Conservation (phyloP, 257 asterid genomes). For the Ophiorrhiza pumila region DNA sequence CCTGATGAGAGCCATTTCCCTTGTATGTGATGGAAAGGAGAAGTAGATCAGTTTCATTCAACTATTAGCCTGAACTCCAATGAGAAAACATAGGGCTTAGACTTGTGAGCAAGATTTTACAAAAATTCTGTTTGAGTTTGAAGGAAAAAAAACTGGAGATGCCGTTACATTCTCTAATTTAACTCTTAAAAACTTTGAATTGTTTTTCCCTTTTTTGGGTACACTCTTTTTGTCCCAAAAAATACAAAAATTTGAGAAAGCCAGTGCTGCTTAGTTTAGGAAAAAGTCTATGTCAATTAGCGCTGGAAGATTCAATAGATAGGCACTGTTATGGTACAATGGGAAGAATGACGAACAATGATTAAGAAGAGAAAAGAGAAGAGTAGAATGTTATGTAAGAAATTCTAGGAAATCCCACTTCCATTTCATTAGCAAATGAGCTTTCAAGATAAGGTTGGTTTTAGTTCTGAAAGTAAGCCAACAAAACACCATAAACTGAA, state of each 20-base stretch:
- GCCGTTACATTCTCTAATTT: background rate
- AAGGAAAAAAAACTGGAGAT: background rate
- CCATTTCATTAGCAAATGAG: no score
- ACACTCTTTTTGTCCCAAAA: background rate
- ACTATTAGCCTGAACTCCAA: background rate
- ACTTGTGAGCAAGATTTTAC: background rate
- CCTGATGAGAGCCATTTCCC: background rate
- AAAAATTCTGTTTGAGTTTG: background rate
- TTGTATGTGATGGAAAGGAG: background rate
- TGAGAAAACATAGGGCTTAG: background rate
- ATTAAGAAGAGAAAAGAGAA: no score
- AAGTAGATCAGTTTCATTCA: background rate
- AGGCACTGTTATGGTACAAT: background rate
- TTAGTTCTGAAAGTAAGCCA: no score
- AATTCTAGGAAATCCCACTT: no score
- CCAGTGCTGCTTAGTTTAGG: no score
- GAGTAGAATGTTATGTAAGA: no score
- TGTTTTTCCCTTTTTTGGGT: background rate
- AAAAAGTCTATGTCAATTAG: no score
- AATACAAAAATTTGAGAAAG: no score
- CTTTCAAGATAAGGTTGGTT: no score
- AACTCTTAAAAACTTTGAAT: background rate
- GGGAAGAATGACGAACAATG: background rate
- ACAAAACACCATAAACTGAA: no score
- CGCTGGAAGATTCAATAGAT: background rate